phyloP scores from a whole-genome alignment of 2,329 filamentous ascomycete genomes.

The Fusarium dlaminii region DNA sequence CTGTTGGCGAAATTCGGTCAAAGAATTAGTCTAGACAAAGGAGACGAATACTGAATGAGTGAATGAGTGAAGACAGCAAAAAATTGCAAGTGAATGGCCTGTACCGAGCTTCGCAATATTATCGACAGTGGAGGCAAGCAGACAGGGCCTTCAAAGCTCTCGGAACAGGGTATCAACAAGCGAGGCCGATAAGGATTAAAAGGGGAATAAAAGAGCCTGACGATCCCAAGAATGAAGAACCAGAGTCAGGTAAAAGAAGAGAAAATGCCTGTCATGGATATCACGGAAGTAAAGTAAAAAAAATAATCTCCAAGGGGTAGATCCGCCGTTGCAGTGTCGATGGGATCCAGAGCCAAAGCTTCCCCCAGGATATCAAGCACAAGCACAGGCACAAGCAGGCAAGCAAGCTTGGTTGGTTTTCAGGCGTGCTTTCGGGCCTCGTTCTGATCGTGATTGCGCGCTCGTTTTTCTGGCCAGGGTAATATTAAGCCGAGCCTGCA shows the following conservation, averaged over 20 bases:
- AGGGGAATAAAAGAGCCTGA: constrained; percentile 12
- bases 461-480: constrained; percentile 19
- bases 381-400: neutral
- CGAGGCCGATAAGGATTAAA: constrained; percentile 24
- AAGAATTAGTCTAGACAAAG: constrained; percentile 4
- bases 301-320: constrained; percentile 14
- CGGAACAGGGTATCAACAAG: constrained; percentile 24
- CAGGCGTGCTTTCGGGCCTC: constrained; percentile 18
- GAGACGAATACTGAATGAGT: constrained; percentile 1
- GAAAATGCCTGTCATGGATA: constrained; percentile 5
- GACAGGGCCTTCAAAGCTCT: constrained; percentile 10
- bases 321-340: constrained; percentile 27
- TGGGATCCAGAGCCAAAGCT: constrained; percentile 26
- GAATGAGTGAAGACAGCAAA: constrained; percentile 11
- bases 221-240: neutral
- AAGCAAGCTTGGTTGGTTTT: neutral
- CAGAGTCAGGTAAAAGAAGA: constrained; percentile 8
- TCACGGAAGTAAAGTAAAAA: neutral
- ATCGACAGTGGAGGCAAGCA: constrained; percentile 18
- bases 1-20: neutral
- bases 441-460: constrained; percentile 27
- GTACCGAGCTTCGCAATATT: constrained; percentile 31
- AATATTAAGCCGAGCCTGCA: constrained; percentile 34
- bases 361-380: constrained; percentile 12
- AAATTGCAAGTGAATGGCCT: constrained; percentile 1